Percentiles rank a stretch among this genome's conserved stretches.
Conservation (phyloP, 805 yeast genomes). For the Cyberlindnera nakhonratchasimensis region DNA sequence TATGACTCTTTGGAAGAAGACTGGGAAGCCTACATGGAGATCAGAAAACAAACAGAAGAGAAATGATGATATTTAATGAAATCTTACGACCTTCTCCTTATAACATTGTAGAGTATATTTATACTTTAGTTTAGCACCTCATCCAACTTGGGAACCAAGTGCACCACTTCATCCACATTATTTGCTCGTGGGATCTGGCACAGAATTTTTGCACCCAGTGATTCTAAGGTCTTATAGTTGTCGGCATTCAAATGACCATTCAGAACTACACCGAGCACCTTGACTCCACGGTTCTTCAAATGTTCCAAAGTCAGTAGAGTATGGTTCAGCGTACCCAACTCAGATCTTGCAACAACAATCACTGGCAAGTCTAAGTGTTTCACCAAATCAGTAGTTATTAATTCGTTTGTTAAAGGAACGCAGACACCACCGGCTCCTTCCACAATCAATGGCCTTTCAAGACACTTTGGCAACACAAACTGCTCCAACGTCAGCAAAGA, state of each 20-base stretch:
- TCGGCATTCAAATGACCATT: conserved; percentile 27
- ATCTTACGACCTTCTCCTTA: not conserved
- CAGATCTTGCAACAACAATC: conserved; percentile 30
- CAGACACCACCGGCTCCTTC: conserved; percentile 33
- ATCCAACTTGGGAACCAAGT: not conserved
- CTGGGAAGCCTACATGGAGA: not conserved
- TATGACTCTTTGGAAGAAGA: conserved; percentile 6
- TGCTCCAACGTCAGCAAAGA: conserved; percentile 18
- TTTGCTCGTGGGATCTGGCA: conserved; percentile 34
- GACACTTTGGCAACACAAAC: conserved; percentile 21
- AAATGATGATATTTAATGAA: not conserved
- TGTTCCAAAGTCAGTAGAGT: conserved; percentile 29
- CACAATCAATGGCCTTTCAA: conserved; percentile 20
- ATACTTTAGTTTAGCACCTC: not conserved
- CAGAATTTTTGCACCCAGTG: conserved; percentile 24
- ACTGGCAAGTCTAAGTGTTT: conserved; percentile 21
- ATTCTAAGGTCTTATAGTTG: conserved; percentile 21
- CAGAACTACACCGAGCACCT: conserved; percentile 25
- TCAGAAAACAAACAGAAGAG: not conserved
- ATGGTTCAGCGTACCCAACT: conserved; percentile 32
- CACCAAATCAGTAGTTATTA: conserved; percentile 28
- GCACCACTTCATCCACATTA: conserved; percentile 4
- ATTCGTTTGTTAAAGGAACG: conserved; percentile 28
- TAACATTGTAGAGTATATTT: not conserved
- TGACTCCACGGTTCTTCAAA: conserved; percentile 20